Percentiles rank a stretch among this genome's conserved stretches.
These are phyloP conservation scores for Elaeis oleifera DNA, from an alignment of 202 grass and related monocot genomes.

Conservation along the genomic window DNA sequence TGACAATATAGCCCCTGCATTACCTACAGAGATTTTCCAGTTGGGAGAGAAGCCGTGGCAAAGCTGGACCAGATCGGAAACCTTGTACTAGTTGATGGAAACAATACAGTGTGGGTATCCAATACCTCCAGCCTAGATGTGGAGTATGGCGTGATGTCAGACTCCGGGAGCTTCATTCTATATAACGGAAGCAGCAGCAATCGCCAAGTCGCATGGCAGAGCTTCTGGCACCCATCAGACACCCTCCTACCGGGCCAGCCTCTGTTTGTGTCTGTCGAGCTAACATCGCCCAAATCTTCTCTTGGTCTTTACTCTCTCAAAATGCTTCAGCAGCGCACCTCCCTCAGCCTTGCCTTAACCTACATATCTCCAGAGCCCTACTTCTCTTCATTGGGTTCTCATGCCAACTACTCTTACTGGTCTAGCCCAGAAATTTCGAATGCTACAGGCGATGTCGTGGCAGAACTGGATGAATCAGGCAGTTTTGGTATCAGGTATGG, in stretches of 20 bases:
- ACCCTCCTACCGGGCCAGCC: conserved; percentile 3
- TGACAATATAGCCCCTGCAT: too few relatives aligned
- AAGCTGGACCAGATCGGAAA: too few relatives aligned
- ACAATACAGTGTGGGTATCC: too few relatives aligned
- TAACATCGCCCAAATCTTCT: background rate
- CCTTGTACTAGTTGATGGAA: too few relatives aligned
- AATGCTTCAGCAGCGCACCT: conserved; percentile 14
- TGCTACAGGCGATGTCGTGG: conserved; percentile 6
- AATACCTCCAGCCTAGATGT: too few relatives aligned
- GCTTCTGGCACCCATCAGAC: conserved; percentile 12
- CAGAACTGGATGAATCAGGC: background rate
- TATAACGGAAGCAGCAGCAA: background rate
- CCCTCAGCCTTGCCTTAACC: conserved; percentile 7
- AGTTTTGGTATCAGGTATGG: conserved; percentile 13
- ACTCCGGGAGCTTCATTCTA: too few relatives aligned
- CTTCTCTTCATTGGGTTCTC: background rate
- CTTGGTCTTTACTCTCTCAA: conserved; percentile 6
- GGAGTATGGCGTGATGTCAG: too few relatives aligned
- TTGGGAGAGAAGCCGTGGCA: too few relatives aligned
- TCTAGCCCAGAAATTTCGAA: conserved; percentile 10
- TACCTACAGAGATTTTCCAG: too few relatives aligned
- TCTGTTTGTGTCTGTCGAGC: background rate
- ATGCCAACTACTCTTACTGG: conserved; percentile 14
- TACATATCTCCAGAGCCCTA: background rate
- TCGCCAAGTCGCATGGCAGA: conserved; percentile 5